Evolutionary conservation across 176 grass and related monocot genomes (phyloP).

Genomic region (Aegilops bicornis): DNA sequence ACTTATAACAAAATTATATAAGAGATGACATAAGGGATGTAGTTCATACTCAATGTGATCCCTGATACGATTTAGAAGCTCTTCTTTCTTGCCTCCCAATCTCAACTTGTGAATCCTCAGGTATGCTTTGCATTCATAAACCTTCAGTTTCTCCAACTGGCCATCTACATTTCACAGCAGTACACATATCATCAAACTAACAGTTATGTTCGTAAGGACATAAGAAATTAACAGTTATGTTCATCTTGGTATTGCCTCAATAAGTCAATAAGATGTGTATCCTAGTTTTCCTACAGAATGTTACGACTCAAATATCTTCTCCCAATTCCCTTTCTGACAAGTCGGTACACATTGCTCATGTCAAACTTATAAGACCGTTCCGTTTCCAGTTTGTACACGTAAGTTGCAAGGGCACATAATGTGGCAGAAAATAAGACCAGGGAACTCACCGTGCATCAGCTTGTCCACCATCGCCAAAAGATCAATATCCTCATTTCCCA

Average conservation of each 20-base stretch:
- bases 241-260: background rate
- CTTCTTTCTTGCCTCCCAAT: slow-evolving; percentile 64
- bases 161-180: slow-evolving; percentile 36
- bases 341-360: too few relatives aligned
- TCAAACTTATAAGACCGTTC: too few relatives aligned
- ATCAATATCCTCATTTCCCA: slow-evolving; percentile 33
- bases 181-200: background rate
- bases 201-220: background rate
- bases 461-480: slow-evolving; percentile 32
- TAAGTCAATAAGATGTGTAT: background rate
- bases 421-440: background rate
- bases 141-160: slow-evolving; percentile 56
- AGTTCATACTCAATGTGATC: slow-evolving; percentile 54
- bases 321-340: too few relatives aligned
- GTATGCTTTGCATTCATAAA: slow-evolving; percentile 70
- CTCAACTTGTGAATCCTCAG: slow-evolving; percentile 62
- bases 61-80: slow-evolving; percentile 55
- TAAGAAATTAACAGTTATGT: background rate
- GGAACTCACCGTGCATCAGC: slow-evolving; percentile 26
- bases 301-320: too few relatives aligned
- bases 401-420: background rate
- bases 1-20: background rate
- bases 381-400: background rate
- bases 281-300: too few relatives aligned
- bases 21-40: background rate